These are phyloP conservation scores for Verticillium klebahnii DNA, from an alignment of 2,329 filamentous ascomycete species.

Conservation along the genomic window DNA sequence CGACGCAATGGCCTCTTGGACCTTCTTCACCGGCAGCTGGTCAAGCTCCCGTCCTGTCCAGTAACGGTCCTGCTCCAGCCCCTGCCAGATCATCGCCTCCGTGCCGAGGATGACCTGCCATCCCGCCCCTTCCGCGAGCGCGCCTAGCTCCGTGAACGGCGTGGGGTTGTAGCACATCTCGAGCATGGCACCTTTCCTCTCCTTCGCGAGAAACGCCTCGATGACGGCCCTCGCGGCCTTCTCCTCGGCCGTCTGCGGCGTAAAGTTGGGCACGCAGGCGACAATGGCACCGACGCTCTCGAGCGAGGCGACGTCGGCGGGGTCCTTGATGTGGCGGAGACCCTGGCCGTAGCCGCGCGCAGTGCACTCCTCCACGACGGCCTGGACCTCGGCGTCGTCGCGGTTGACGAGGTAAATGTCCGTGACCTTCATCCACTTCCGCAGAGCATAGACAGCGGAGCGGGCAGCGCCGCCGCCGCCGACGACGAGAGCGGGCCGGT, in stretches of 20 bases:
- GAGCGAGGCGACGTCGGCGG: slow-evolving; percentile 54
- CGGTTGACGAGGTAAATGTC: slow-evolving; percentile 76
- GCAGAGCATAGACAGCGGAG: slow-evolving; percentile 70
- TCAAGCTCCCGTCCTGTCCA: slow-evolving; percentile 61
- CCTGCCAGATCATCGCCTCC: slow-evolving; percentile 74
- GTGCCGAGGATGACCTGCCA: slow-evolving; percentile 75
- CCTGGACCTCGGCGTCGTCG: slow-evolving; percentile 60
- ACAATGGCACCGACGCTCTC: slow-evolving; percentile 63
- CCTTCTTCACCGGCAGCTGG: slow-evolving; percentile 55
- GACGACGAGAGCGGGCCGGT: slow-evolving; percentile 65
- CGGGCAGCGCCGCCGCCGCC: slow-evolving; percentile 77
- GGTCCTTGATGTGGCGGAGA: slow-evolving; percentile 57
- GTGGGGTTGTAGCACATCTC: slow-evolving; percentile 83
- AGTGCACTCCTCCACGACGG: slow-evolving; percentile 61
- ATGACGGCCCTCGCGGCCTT: slow-evolving; percentile 51
- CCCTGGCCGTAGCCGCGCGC: slow-evolving; percentile 53
- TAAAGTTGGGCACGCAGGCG: slow-evolving; percentile 70
- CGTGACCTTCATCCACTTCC: slow-evolving; percentile 62
- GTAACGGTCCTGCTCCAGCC: slow-evolving; percentile 60
- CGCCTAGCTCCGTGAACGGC: slow-evolving; percentile 63
- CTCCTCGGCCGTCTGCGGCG: slow-evolving; percentile 63
- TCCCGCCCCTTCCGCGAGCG: slow-evolving; percentile 53
- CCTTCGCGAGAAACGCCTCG: slow-evolving; percentile 39
- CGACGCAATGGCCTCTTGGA: slow-evolving; percentile 46
- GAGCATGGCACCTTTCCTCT: slow-evolving; percentile 62